These are phyloP conservation scores for Barnettozyma vustinii DNA, from an alignment of 805 yeast species.

Conservation along the genomic window DNA sequence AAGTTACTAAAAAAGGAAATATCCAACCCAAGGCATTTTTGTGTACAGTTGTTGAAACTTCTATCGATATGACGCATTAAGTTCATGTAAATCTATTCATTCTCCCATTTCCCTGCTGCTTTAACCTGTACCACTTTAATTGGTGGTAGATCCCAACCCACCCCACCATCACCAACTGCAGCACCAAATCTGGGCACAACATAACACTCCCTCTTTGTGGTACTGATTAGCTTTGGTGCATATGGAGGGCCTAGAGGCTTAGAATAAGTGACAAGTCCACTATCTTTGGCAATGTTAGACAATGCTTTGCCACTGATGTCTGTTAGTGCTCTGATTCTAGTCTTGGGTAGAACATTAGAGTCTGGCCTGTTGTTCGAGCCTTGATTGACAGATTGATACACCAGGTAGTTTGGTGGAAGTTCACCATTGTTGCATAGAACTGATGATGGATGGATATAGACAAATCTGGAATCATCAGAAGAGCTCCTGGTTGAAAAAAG, in stretches of 20 bases:
- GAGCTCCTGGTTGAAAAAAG: conserved; percentile 35
- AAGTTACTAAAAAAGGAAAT: neutral
- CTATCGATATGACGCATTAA: too few species aligned
- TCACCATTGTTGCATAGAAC: conserved; percentile 55
- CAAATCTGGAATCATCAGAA: conserved; percentile 44
- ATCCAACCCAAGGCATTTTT: neutral
- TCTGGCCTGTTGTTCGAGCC: conserved; percentile 43
- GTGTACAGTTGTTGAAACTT: too few species aligned
- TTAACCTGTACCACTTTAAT: conserved; percentile 70
- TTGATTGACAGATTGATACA: conserved; percentile 61
- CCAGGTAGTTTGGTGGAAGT: conserved; percentile 73
- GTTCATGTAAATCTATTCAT: conserved; percentile 19
- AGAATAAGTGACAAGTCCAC: conserved; percentile 74
- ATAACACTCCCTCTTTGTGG: conserved; percentile 76
- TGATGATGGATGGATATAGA: conserved; percentile 79
- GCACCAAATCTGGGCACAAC: conserved; percentile 91
- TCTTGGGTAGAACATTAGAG: conserved; percentile 37
- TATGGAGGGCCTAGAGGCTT: conserved; percentile 90
- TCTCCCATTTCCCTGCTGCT: conserved; percentile 61
- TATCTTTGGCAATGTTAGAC: conserved; percentile 67
- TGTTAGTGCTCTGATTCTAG: conserved; percentile 70
- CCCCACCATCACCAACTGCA: conserved; percentile 71
- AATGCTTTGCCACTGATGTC: conserved; percentile 72
- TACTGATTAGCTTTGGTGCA: conserved; percentile 64
- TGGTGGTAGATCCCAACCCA: conserved; percentile 90